Conservation (phyloP, 148 eudicot genomes). For the Bassia scoparia region DNA sequence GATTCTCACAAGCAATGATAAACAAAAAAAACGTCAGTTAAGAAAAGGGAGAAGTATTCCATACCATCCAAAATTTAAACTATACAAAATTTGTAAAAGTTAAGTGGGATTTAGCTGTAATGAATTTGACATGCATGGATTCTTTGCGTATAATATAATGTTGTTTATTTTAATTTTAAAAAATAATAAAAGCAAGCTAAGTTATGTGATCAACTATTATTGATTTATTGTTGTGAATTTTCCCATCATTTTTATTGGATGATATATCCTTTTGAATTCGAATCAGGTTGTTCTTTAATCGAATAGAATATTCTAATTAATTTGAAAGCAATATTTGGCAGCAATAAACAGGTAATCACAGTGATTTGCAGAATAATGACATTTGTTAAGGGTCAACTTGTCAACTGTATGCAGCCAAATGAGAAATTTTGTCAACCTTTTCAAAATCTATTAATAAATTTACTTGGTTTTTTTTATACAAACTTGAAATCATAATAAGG, state of each 20-base stretch:
- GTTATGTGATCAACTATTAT: neutral
- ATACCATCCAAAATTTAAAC: neutral
- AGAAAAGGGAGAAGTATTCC: slow-evolving; percentile 12
- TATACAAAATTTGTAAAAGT: neutral
- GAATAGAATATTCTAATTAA: neutral
- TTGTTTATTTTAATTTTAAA: neutral
- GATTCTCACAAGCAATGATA: neutral
- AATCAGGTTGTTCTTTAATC: neutral
- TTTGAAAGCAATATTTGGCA: neutral
- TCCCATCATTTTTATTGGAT: neutral
- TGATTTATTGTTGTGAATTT: neutral
- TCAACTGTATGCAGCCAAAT: neutral
- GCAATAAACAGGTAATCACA: slow-evolving; percentile 7
- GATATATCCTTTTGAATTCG: neutral
- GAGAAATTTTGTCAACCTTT: neutral
- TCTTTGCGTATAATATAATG: neutral
- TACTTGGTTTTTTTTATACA: too few relatives aligned
- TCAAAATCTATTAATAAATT: neutral
- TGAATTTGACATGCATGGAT: slow-evolving; percentile 8
- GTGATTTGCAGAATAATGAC: neutral
- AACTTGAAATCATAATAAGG: too few relatives aligned
- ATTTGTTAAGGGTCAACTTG: slow-evolving; percentile 5
- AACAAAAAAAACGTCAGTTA: neutral
- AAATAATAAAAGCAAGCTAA: neutral
- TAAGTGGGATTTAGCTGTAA: slow-evolving; percentile 23